Evolutionary conservation across 495 filamentous ascomycete species (phyloP).

Genomic region (Penicillium coffeae): DNA sequence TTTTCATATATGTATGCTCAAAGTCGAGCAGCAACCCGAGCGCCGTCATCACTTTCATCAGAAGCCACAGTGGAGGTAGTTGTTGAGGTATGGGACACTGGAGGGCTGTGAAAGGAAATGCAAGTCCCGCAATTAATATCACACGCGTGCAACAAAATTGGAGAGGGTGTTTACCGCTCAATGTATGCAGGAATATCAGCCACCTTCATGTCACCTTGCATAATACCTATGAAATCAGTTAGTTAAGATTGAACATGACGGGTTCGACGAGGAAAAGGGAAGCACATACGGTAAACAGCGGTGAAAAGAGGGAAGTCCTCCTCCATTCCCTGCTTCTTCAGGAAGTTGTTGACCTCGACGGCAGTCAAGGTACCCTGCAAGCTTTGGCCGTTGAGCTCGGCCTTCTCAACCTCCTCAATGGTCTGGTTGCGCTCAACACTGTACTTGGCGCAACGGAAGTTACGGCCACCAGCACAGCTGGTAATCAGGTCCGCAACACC

Average conservation of each 20-base stretch:
- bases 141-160: constrained; percentile 16
- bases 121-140: constrained; percentile 31
- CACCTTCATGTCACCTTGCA: constrained; percentile 40
- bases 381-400: constrained; percentile 94
- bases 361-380: constrained; percentile 92
- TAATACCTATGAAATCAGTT: constrained; percentile 27
- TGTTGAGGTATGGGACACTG: constrained; percentile 15
- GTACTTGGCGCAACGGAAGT: constrained; percentile 90
- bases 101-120: constrained; percentile 23
- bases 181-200: constrained; percentile 42
- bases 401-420: constrained; percentile 82
- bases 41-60: constrained; percentile 16
- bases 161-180: constrained; percentile 37
- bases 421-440: constrained; percentile 72
- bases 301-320: constrained; percentile 88
- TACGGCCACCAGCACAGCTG: constrained; percentile 83
- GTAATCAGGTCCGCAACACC: constrained; percentile 97
- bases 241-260: not conserved
- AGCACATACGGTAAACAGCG: constrained; percentile 60
- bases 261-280: not conserved
- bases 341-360: constrained; percentile 81
- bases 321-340: constrained; percentile 72
- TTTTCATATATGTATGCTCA: constrained; percentile 9
- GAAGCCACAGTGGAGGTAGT: constrained; percentile 12
- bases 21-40: constrained; percentile 23